Evolutionary conservation across 2,329 filamentous ascomycete genomes (phyloP).

Genomic region (Nemania abortiva): DNA sequence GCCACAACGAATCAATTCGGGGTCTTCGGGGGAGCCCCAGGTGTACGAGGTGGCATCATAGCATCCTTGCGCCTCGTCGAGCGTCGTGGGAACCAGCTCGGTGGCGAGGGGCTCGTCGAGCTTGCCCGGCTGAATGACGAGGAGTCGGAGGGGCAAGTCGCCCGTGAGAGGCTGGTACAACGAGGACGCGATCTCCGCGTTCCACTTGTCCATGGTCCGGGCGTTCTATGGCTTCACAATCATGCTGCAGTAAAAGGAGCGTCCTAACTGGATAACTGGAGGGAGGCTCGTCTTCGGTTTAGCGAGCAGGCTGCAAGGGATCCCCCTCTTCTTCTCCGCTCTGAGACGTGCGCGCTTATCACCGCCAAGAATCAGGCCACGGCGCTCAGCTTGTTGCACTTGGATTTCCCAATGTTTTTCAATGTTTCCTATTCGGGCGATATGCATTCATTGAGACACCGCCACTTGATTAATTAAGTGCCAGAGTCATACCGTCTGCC

Average conservation of each 20-base stretch:
- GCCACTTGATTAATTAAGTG: not conserved
- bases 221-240: not conserved
- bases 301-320: not conserved
- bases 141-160: slow-evolving; percentile 38
- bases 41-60: slow-evolving; percentile 47
- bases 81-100: slow-evolving; percentile 40
- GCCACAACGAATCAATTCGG: slow-evolving; percentile 38
- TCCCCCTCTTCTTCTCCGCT: slow-evolving; percentile 12
- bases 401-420: no score
- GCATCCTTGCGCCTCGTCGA: slow-evolving; percentile 34
- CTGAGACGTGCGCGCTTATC: not conserved
- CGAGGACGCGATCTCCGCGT: slow-evolving; percentile 53
- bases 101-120: slow-evolving; percentile 34
- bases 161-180: slow-evolving; percentile 41
- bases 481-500: not conserved
- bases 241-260: not conserved
- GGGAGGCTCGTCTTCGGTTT: not conserved
- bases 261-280: not conserved
- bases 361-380: not conserved
- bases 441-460: not conserved
- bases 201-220: slow-evolving; percentile 42
- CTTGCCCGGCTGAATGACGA: slow-evolving; percentile 38
- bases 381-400: not conserved
- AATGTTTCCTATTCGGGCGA: not conserved
- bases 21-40: slow-evolving; percentile 43